Evolutionary conservation across 2,329 filamentous ascomycete species (phyloP).

Genomic region (Aspergillus ibericus): DNA sequence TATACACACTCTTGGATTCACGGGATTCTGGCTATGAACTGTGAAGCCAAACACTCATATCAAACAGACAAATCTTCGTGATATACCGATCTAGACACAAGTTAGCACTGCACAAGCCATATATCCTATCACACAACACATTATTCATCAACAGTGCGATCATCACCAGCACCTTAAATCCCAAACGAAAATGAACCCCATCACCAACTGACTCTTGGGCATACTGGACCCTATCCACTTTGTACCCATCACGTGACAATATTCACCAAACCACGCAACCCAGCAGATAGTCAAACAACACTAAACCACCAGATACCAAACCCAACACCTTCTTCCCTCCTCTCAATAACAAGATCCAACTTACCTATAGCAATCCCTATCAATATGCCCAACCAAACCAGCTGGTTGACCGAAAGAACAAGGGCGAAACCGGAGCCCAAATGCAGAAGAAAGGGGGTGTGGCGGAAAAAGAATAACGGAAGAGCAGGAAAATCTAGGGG

Average conservation of each 20-base stretch:
- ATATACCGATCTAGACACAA: background rate
- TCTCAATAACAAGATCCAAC: background rate
- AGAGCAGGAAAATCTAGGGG: constrained; percentile 3
- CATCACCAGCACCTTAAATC: background rate
- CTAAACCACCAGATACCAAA: background rate
- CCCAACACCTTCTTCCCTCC: background rate
- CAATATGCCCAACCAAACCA: background rate
- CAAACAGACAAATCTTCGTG: background rate
- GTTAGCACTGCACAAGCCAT: background rate
- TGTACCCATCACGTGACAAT: background rate
- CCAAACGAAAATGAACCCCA: background rate
- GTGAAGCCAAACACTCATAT: background rate
- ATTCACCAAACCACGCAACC: background rate
- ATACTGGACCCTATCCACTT: background rate
- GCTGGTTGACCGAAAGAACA: background rate
- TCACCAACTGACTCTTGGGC: background rate
- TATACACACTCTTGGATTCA: background rate
- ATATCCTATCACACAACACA: background rate
- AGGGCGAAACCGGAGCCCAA: background rate
- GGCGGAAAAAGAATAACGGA: background rate
- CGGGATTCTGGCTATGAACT: background rate
- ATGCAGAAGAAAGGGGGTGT: background rate
- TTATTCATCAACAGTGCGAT: background rate
- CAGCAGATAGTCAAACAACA: background rate
- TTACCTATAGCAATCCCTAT: background rate